Evolutionary conservation across 1,139 yeast genomes (phyloP), one percentile per base, ranked within the genome.

Genomic region (Debaryomyces subglobosus): DNA sequence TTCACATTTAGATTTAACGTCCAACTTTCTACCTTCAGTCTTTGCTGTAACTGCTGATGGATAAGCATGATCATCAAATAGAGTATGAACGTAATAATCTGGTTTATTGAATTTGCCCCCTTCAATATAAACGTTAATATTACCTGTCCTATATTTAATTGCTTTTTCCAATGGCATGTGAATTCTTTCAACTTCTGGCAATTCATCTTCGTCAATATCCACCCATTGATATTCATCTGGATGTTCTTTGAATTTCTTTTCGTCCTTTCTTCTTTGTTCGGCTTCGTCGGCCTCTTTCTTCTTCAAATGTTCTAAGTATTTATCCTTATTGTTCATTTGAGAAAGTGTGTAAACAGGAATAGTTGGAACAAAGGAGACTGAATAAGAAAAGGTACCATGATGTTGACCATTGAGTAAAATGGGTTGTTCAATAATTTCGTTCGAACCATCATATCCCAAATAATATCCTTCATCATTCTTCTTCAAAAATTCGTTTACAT

Each of bases 191-290:
- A 81, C 78, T 4, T 62, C 65, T 13, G 74, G 74, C 25, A 75
- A 67, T 33, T 74, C 75, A 46, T 76, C 78, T 30, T 77, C 79
- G 27, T 69, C 78, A 42, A 78, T 68, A 20, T 84, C 86, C 44
- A 82, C 74, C 82, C 89, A 82, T 64, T 85, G 89, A 59, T 80
- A 86, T 45, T 79, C 79, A 41, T 76, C 69, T 16, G 94, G 92
- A 43, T 76, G 64, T 53, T 81, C 79, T 53, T 82, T 76, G 69
- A 75, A 79, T 39, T 79, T 69, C 49, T 76, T 73, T 60, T 81
- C 74, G 42, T 80, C 79, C 48, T 71, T 62, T 30, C 61, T 59
- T 49, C 66, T 64, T 52, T 69, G 67, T 25, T 65, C 68, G 23
- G 67, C 64, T 46, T 74, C 76, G 39, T 68, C 65, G 44, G 72